Conservation (phyloP, 495 filamentous ascomycete genomes). For the Penicillium chermesinum region DNA sequence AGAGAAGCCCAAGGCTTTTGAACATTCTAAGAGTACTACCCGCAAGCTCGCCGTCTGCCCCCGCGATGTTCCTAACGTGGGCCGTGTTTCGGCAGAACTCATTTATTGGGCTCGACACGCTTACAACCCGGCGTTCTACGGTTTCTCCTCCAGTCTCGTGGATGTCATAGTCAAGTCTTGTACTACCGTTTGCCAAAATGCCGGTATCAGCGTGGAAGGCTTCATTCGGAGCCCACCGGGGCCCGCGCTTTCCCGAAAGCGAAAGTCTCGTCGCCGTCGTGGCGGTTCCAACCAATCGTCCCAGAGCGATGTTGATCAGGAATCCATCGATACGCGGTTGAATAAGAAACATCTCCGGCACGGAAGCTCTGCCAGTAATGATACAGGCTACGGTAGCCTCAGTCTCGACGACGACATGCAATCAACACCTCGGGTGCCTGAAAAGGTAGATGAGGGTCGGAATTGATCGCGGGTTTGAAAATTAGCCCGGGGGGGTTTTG, state of each 20-base stretch:
- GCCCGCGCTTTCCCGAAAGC: neutral
- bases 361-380: constrained; percentile 26
- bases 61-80: constrained; percentile 33
- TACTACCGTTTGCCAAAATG: constrained; percentile 31
- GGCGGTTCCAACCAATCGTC: constrained; percentile 12
- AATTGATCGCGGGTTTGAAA: neutral
- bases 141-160: constrained; percentile 35
- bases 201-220: constrained; percentile 37
- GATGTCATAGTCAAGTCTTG: constrained; percentile 40
- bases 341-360: constrained; percentile 18
- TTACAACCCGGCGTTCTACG: constrained; percentile 45
- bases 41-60: constrained; percentile 15
- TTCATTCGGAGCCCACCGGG: constrained; percentile 17
- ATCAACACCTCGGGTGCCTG: constrained; percentile 2
- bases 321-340: constrained; percentile 2
- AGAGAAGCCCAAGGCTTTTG: constrained; percentile 13
- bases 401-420: constrained; percentile 23
- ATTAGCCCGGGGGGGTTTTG: neutral
- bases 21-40: neutral
- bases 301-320: constrained; percentile 23
- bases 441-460: constrained; percentile 5
- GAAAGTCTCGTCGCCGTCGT: constrained; percentile 13
- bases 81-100: constrained; percentile 39
- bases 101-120: constrained; percentile 46
- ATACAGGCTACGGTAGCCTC: constrained; percentile 31